These are phyloP conservation scores for Taiozyma sp. DNA, from an alignment of 1,139 yeast species.

Conservation along the genomic window DNA sequence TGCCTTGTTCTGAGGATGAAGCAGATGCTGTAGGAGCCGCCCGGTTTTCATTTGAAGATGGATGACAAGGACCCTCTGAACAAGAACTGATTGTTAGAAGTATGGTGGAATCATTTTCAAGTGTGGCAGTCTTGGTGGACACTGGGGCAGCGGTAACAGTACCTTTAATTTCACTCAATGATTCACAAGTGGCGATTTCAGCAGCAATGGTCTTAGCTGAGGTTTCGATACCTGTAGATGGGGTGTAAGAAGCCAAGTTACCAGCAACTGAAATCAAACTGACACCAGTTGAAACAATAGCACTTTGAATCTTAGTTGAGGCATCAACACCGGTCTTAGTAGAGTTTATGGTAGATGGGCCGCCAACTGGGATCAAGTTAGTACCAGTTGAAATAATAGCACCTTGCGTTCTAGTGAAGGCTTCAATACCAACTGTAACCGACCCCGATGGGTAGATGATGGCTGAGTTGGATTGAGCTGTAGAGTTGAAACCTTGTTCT, in stretches of 20 bases:
- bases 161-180: background rate
- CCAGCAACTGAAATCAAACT: background rate
- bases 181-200: background rate
- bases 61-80: background rate
- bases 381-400: background rate
- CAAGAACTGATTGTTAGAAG: background rate
- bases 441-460: background rate
- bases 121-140: background rate
- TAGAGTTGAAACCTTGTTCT: background rate
- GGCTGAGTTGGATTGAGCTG: background rate
- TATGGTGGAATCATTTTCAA: background rate
- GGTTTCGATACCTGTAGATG: background rate
- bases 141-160: background rate
- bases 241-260: background rate
- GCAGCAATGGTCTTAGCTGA: background rate
- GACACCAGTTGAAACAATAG: background rate
- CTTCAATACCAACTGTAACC: background rate
- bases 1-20: background rate
- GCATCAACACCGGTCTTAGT: background rate
- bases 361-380: background rate
- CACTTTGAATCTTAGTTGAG: background rate
- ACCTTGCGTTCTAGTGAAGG: background rate
- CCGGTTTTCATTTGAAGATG: background rate
- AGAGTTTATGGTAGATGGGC: background rate
- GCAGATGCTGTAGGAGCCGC: background rate